These are phyloP conservation scores for Cladochytrium tenue DNA, from an alignment of 371 early-diverging fungal species.

Conservation along the genomic window DNA sequence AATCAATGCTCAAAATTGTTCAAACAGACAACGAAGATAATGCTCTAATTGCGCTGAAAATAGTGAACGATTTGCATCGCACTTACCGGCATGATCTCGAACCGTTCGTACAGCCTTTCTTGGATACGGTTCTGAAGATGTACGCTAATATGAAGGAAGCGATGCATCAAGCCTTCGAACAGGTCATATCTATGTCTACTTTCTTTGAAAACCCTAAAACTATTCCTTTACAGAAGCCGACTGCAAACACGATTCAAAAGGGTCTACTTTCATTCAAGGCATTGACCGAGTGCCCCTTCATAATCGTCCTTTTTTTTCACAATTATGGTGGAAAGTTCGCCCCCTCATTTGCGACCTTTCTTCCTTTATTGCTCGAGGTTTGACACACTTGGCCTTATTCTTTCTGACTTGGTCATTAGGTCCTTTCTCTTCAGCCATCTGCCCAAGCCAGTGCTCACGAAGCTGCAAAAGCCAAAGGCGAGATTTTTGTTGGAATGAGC, in stretches of 20 bases:
- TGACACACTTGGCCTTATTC: background rate
- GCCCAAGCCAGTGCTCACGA: slow-evolving; percentile 76
- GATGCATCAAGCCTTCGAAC: slow-evolving; percentile 77
- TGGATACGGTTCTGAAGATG: slow-evolving; percentile 89
- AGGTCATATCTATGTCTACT: too few relatives aligned
- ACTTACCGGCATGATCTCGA: slow-evolving; percentile 75
- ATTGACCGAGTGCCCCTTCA: slow-evolving; percentile 94
- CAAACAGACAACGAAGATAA: slow-evolving; percentile 95
- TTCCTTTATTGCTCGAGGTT: slow-evolving; percentile 1
- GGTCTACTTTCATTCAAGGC: slow-evolving; percentile 75
- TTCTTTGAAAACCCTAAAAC: too few relatives aligned
- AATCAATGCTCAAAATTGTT: slow-evolving; percentile 75
- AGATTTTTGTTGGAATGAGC: slow-evolving; percentile 79
- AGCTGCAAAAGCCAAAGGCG: slow-evolving; percentile 64
- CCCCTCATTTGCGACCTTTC: background rate
- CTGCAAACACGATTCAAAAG: too few relatives aligned
- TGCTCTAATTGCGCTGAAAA: slow-evolving; percentile 86
- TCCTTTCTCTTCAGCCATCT: slow-evolving; percentile 72
- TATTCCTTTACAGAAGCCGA: too few relatives aligned
- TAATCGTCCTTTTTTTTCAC: slow-evolving; percentile 95
- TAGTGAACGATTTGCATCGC: slow-evolving; percentile 91
- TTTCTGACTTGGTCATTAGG: slow-evolving; percentile 43
- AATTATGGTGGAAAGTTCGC: slow-evolving; percentile 72
- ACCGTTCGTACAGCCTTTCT: slow-evolving; percentile 84
- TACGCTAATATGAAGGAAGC: slow-evolving; percentile 87